A percentile compares a stretch with the other conserved stretches of the same genome.
These are phyloP conservation scores for Ophiostoma sp. DNA, from an alignment of 2,329 filamentous ascomycete genomes.

Conservation along the genomic window DNA sequence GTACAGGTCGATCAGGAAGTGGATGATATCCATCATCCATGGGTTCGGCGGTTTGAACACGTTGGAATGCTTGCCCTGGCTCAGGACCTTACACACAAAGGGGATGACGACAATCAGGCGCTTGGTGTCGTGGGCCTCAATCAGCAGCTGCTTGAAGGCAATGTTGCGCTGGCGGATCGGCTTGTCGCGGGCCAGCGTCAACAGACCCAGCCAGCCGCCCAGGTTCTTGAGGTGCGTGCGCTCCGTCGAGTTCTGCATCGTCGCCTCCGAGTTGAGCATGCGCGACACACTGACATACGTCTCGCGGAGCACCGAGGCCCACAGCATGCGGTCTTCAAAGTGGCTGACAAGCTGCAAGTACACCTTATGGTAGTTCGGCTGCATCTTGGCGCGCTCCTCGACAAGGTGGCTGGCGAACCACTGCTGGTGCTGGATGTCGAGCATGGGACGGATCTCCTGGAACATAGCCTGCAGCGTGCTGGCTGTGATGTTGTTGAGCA, in stretches of 20 bases:
- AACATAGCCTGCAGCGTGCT: slow-evolving; percentile 84
- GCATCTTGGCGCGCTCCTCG: slow-evolving; percentile 93
- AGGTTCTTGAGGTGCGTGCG: slow-evolving; percentile 89
- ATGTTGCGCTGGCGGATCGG: slow-evolving; percentile 96
- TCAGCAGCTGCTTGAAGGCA: slow-evolving; percentile 91
- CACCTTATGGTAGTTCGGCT: slow-evolving; percentile 92
- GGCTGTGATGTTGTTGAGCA: slow-evolving; percentile 93
- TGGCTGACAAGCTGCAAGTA: slow-evolving; percentile 87
- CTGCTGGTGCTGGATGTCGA: slow-evolving; percentile 81
- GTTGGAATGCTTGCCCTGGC: slow-evolving; percentile 78
- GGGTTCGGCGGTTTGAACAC: slow-evolving; percentile 95
- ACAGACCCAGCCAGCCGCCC: slow-evolving; percentile 86
- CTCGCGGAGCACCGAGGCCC: slow-evolving; percentile 87
- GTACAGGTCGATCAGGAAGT: slow-evolving; percentile 88
- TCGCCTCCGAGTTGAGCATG: slow-evolving; percentile 87
- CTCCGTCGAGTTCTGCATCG: slow-evolving; percentile 80
- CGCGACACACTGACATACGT: slow-evolving; percentile 84
- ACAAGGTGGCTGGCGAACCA: slow-evolving; percentile 97
- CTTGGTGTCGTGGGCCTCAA: slow-evolving; percentile 92
- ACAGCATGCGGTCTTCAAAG: slow-evolving; percentile 75
- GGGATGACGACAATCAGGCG: slow-evolving; percentile 89
- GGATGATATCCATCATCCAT: slow-evolving; percentile 95
- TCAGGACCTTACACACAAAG: slow-evolving; percentile 94
- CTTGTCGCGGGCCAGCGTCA: slow-evolving; percentile 90
- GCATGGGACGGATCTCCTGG: slow-evolving; percentile 72